Percentiles rank a stretch among this genome's conserved stretches.
Evolutionary conservation across 139 green algal genomes (phyloP).

Genomic region (Picochlorum sp.): DNA sequence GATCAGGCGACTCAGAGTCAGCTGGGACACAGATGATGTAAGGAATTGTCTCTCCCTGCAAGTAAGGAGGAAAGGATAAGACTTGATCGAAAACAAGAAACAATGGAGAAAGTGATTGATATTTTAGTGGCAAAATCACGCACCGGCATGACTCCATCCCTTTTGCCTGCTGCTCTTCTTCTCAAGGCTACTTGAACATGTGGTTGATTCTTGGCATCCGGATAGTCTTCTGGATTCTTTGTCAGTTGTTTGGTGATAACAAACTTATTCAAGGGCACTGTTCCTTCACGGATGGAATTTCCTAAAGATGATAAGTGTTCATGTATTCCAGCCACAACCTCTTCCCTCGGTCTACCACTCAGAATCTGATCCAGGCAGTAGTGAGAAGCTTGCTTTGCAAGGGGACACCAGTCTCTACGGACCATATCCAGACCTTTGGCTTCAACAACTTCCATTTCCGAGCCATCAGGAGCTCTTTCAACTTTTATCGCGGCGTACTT

Average conservation of each 20-base stretch:
- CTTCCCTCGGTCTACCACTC: conserved; percentile 49
- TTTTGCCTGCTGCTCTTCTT: conserved; percentile 48
- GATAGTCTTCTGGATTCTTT: conserved; percentile 88
- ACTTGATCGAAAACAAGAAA: neutral
- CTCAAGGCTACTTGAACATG: conserved; percentile 89
- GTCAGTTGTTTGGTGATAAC: conserved; percentile 97
- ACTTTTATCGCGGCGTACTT: conserved; percentile 96
- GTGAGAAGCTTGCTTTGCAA: conserved; percentile 87
- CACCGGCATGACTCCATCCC: conserved; percentile 63
- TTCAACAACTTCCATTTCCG: conserved; percentile 55
- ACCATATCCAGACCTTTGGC: conserved; percentile 97
- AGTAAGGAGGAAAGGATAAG: too few relatives aligned
- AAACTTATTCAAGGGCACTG: conserved; percentile 73
- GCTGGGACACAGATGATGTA: conserved; percentile 82
- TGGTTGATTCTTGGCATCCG: conserved; percentile 83
- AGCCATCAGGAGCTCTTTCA: conserved; percentile 33
- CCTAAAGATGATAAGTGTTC: conserved; percentile 36
- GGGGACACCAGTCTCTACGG: conserved; percentile 88
- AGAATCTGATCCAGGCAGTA: conserved; percentile 75
- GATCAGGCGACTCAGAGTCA: conserved; percentile 15
- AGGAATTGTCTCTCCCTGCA: conserved; percentile 91
- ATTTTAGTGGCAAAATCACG: too few relatives aligned
- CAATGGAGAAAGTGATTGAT: conserved; percentile 8
- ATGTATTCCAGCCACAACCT: conserved; percentile 85
- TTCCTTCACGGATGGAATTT: conserved; percentile 35